These are phyloP conservation scores for Artemisia tridentata DNA, from an alignment of 129 eudicot genomes.

Conservation along the genomic window DNA sequence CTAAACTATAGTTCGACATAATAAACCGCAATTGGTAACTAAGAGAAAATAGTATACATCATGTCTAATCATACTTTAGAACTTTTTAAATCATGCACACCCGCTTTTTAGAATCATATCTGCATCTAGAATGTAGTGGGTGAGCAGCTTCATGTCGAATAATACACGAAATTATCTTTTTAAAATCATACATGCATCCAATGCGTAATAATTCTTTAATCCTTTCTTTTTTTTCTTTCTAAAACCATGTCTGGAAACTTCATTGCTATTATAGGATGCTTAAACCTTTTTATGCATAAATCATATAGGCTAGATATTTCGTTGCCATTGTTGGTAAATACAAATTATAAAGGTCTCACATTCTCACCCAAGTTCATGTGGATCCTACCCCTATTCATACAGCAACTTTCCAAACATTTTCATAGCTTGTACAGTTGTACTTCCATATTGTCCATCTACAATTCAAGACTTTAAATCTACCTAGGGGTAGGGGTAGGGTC, in stretches of 20 bases:
- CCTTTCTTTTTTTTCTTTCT: not conserved
- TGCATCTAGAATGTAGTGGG: constrained; percentile 17
- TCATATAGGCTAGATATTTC: not conserved
- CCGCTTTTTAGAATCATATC: not conserved
- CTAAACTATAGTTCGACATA: too few relatives aligned
- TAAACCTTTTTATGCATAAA: not conserved
- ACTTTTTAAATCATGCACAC: constrained; percentile 9
- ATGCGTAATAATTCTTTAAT: not conserved
- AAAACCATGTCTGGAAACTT: too few relatives aligned
- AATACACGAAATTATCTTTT: not conserved
- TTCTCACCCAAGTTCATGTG: not conserved
- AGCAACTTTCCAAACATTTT: constrained; percentile 4
- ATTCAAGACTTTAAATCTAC: constrained; percentile 5
- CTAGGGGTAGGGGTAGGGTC: too few relatives aligned
- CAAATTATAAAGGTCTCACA: not conserved
- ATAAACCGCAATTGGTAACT: too few relatives aligned
- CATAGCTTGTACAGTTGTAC: not conserved
- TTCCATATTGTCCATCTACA: constrained; percentile 6
- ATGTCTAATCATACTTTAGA: not conserved
- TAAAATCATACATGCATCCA: constrained; percentile 18
- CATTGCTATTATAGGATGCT: too few relatives aligned
- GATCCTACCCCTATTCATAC: constrained; percentile 24
- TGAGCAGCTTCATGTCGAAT: constrained; percentile 13
- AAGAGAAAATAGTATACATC: not conserved
- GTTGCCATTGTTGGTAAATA: not conserved